A percentile compares a stretch with the other conserved stretches of the same genome.
Conservation (phyloP, 306 rosid species). For the Corylus heterophylla region DNA sequence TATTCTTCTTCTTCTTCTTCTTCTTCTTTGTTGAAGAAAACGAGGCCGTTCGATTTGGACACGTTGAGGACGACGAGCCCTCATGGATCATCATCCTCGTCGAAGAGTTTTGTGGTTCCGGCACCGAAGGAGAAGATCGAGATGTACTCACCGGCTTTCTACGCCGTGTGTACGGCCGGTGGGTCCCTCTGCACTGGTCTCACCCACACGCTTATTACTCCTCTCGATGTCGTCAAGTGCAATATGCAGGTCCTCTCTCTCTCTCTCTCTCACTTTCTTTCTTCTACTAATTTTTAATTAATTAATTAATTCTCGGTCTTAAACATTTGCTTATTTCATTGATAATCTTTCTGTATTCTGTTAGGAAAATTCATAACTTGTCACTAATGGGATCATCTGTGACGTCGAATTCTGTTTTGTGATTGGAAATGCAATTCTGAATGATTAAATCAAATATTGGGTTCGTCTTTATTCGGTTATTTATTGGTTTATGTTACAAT, state of each 20-base stretch:
- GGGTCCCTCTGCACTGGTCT: conserved; percentile 62
- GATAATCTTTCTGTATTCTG: neutral
- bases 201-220: conserved; percentile 77
- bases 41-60: conserved; percentile 30
- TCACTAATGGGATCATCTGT: neutral
- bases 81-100: conserved; percentile 20
- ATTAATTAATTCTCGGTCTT: neutral
- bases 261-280: neutral
- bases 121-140: conserved; percentile 52
- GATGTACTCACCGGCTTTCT: conserved; percentile 66
- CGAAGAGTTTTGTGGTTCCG: conserved; percentile 35
- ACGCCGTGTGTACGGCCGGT: conserved; percentile 52
- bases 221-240: conserved; percentile 80
- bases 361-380: neutral
- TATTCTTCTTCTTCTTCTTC: conserved; percentile 41
- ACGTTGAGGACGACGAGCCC: neutral
- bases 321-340: neutral
- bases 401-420: neutral
- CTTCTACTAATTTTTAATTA: neutral
- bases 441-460: neutral
- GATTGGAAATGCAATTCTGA: neutral
- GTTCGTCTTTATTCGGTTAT: neutral
- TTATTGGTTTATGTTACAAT: neutral
- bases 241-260: conserved; percentile 70
- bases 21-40: conserved; percentile 26